phyloP scores from a whole-genome alignment of 2,329 filamentous ascomycete species.

The Talaromyces pinophilus region DNA sequence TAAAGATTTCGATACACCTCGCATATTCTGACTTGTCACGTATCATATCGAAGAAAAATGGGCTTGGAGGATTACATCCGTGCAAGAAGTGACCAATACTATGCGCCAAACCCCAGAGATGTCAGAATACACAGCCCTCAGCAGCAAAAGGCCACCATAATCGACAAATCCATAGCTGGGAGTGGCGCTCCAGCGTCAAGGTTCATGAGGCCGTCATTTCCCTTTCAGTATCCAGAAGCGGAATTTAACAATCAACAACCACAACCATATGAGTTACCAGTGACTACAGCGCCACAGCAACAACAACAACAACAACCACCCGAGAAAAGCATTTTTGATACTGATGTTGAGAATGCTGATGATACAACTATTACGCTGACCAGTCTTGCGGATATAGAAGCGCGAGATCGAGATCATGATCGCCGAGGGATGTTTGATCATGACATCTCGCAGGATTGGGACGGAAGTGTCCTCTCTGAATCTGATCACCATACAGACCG shows the following conservation, averaged over 20 bases:
- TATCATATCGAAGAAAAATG: conserved; percentile 32
- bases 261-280: conserved; percentile 17
- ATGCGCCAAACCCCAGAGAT: conserved; percentile 15
- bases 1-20: neutral
- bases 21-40: neutral
- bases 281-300: conserved; percentile 23
- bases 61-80: conserved; percentile 47
- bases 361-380: conserved; percentile 45
- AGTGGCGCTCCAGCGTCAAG: conserved; percentile 26
- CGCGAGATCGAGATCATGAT: conserved; percentile 25
- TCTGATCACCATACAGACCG: conserved; percentile 7
- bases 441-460: conserved; percentile 23
- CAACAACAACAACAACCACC: neutral
- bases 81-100: conserved; percentile 36
- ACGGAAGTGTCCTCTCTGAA: conserved; percentile 25
- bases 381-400: conserved; percentile 41
- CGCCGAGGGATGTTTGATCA: conserved; percentile 14
- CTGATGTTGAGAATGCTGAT: conserved; percentile 47
- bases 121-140: conserved; percentile 12
- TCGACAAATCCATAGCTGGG: conserved; percentile 20
- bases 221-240: conserved; percentile 18
- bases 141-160: conserved; percentile 6
- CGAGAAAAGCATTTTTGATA: conserved; percentile 44
- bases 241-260: conserved; percentile 1
- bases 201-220: conserved; percentile 21